Conservation (phyloP, 176 grass and related monocot genomes). For the Carex scoparia region DNA sequence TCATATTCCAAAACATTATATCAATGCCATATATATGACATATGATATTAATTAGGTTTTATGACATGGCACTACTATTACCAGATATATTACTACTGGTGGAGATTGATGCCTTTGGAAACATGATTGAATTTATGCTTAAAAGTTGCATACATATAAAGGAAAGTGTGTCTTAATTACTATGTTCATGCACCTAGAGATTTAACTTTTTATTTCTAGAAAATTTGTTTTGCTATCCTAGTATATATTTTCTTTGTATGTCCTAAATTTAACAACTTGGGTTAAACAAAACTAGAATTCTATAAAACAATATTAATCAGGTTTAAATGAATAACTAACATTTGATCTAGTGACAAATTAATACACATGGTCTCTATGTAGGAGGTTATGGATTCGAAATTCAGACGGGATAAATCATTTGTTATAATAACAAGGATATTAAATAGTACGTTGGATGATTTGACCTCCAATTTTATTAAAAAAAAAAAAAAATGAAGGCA, state of each 20-base stretch:
- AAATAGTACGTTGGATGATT: too few species aligned
- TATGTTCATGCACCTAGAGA: background rate
- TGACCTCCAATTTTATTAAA: too few species aligned
- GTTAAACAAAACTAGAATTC: background rate
- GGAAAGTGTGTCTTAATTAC: background rate
- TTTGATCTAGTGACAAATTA: too few species aligned
- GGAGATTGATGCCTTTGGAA: conserved; percentile 16
- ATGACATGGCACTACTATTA: conserved; percentile 15
- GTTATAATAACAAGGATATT: too few species aligned
- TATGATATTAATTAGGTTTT: background rate
- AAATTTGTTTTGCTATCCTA: background rate
- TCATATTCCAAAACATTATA: background rate
- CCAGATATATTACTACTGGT: conserved; percentile 8
- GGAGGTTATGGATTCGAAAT: too few species aligned
- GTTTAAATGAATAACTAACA: background rate
- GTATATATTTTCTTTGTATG: background rate
- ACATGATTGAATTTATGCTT: conserved; percentile 6
- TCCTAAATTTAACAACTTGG: background rate
- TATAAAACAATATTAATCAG: background rate
- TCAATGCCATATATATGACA: conserved; percentile 2
- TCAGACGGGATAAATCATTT: too few species aligned
- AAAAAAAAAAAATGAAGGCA: background rate
- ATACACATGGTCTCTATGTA: too few species aligned
- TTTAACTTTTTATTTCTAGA: background rate
- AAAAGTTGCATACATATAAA: background rate